Percentiles rank a stretch among this genome's conserved stretches.
Evolutionary conservation across 805 yeast genomes (phyloP).

Genomic region (Candida xyloterini): DNA sequence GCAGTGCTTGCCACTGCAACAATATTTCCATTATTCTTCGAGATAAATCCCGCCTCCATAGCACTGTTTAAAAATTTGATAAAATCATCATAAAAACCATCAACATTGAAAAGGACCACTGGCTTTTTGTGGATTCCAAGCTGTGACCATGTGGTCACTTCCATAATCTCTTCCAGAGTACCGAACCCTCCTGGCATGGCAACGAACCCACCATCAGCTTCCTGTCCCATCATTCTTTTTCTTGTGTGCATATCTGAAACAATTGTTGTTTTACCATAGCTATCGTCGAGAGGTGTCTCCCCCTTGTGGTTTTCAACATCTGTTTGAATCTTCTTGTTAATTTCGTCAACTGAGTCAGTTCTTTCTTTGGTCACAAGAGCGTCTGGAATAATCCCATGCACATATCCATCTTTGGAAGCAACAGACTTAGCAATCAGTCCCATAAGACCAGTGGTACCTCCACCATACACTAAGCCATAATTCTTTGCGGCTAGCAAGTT

Average conservation of each 20-base stretch:
- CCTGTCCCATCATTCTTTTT: conserved; percentile 80
- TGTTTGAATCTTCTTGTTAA: conserved; percentile 47
- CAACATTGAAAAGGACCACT: conserved; percentile 68
- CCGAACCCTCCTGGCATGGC: conserved; percentile 95
- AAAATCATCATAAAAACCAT: conserved; percentile 77
- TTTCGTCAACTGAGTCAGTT: conserved; percentile 37
- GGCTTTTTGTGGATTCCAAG: conserved; percentile 83
- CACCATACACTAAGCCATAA: conserved; percentile 85
- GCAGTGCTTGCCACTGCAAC: conserved; percentile 65
- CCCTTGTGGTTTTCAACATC: conserved; percentile 65
- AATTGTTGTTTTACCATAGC: conserved; percentile 74
- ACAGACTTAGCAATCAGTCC: conserved; percentile 67
- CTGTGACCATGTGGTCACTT: conserved; percentile 88
- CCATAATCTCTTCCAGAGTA: conserved; percentile 85
- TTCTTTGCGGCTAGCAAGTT: conserved; percentile 47
- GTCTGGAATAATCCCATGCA: conserved; percentile 77
- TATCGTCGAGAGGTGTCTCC: conserved; percentile 50
- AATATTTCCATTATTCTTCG: conserved; percentile 62
- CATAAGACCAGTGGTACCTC: conserved; percentile 84
- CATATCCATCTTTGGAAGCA: conserved; percentile 57
- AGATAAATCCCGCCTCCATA: conserved; percentile 64
- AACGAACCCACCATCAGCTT: conserved; percentile 74
- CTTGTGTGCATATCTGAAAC: conserved; percentile 90
- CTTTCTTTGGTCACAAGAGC: conserved; percentile 73
- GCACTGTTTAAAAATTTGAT: conserved; percentile 59